Evolutionary conservation across 2,329 filamentous ascomycete species (phyloP).

Genomic region (Xenoacremonium recifei): DNA sequence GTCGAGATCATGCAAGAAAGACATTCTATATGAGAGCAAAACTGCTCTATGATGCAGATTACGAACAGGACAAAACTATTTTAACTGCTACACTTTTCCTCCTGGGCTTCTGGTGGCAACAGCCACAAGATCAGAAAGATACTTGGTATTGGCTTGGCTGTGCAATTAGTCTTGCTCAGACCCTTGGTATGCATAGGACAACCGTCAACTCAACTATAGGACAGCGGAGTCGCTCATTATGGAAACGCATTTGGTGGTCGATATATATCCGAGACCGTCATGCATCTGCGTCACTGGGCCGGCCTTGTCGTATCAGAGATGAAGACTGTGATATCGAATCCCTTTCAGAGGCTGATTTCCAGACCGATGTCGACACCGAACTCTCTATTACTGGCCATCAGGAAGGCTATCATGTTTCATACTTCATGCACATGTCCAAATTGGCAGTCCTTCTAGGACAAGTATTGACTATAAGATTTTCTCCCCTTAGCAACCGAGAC

Average conservation of each 20-base stretch:
- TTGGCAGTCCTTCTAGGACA: background rate
- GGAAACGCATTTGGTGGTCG: background rate
- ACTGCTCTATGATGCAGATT: slow-evolving; percentile 47
- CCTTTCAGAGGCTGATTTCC: background rate
- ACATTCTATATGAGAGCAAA: slow-evolving; percentile 47
- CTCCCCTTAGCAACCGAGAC: background rate
- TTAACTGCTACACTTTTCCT: slow-evolving; percentile 47
- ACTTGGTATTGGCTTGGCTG: slow-evolving; percentile 43
- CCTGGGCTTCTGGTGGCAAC: slow-evolving; percentile 49
- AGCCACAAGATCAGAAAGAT: slow-evolving; percentile 40
- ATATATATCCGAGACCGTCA: background rate
- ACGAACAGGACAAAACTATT: slow-evolving; percentile 42
- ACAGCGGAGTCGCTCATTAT: background rate
- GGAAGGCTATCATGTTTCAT: background rate
- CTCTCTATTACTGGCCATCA: background rate
- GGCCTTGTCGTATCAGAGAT: background rate
- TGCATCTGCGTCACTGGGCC: background rate
- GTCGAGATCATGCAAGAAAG: slow-evolving; percentile 43
- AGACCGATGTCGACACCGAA: background rate
- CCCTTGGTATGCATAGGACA: slow-evolving; percentile 35
- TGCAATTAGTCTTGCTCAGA: slow-evolving; percentile 46
- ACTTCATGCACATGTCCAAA: background rate
- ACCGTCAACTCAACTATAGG: background rate
- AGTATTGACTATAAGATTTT: background rate
- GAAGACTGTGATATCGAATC: background rate